Evolutionary conservation across 2,329 filamentous ascomycete genomes (phyloP).

Genomic region (Penicillium brasilianum): DNA sequence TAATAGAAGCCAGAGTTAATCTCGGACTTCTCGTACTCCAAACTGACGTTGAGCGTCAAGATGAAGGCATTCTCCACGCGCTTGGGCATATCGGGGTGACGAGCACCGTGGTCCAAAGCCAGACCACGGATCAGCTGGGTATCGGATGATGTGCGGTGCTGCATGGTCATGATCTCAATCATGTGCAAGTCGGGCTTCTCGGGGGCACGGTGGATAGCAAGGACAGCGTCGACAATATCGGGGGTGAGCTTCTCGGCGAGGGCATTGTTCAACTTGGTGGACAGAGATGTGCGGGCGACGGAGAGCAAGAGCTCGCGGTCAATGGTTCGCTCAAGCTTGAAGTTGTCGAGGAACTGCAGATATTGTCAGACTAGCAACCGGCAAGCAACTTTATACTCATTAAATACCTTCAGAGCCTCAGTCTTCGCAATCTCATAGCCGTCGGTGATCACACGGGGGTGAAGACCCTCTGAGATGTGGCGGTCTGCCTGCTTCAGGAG

Average conservation of each 20-base stretch:
- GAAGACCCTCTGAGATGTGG: conserved; percentile 94
- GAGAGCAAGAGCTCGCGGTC: conserved; percentile 93
- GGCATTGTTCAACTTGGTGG: conserved; percentile 89
- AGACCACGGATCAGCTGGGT: conserved; percentile 94
- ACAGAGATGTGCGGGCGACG: conserved; percentile 90
- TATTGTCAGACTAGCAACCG: conserved; percentile 21
- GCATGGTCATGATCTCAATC: conserved; percentile 99
- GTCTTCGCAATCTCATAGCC: conserved; percentile 96
- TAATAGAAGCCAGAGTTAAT: conserved; percentile 99
- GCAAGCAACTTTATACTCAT: background rate
- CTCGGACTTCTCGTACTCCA: conserved; percentile 99
- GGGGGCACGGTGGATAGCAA: conserved; percentile 87
- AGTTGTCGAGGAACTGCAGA: conserved; percentile 81
- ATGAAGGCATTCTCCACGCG: conserved; percentile 94
- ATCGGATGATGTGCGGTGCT: conserved; percentile 93
- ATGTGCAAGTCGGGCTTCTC: conserved; percentile 97
- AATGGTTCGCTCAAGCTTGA: conserved; percentile 86
- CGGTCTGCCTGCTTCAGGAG: conserved; percentile 96
- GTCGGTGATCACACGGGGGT: conserved; percentile 95
- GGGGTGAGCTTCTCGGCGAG: conserved; percentile 91
- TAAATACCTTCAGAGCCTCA: conserved; percentile 80
- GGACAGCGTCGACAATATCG: conserved; percentile 93
- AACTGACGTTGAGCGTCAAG: conserved; percentile 90
- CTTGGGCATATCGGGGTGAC: conserved; percentile 98
- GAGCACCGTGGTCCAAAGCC: conserved; percentile 90